Evolutionary conservation across 768 basidiomycete species (phyloP).

Genomic region (Leccinellum albellum): DNA sequence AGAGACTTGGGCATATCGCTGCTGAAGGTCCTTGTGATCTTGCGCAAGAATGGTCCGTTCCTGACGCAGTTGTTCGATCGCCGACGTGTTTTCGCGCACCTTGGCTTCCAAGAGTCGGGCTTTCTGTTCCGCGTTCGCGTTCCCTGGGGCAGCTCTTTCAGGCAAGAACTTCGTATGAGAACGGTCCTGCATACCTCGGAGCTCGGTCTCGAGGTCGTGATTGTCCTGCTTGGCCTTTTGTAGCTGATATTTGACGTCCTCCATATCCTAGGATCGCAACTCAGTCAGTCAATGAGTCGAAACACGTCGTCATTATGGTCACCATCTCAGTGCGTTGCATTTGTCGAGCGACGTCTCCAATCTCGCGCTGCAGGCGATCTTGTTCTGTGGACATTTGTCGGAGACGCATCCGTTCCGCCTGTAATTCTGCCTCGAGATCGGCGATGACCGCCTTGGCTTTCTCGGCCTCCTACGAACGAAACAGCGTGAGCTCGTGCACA

Average conservation of each 20-base stretch:
- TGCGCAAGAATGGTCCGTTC: slow-evolving; percentile 66
- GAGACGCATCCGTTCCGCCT: slow-evolving; percentile 63
- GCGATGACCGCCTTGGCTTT: slow-evolving; percentile 60
- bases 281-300: slow-evolving; percentile 3
- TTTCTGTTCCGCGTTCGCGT: slow-evolving; percentile 68
- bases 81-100: slow-evolving; percentile 63
- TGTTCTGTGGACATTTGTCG: slow-evolving; percentile 64
- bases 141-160: slow-evolving; percentile 38
- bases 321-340: slow-evolving; percentile 71
- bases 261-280: slow-evolving; percentile 62
- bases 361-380: slow-evolving; percentile 57
- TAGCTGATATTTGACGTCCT: slow-evolving; percentile 66
- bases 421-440: slow-evolving; percentile 70
- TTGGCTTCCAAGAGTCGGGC: slow-evolving; percentile 63
- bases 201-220: slow-evolving; percentile 65
- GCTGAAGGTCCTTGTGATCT: slow-evolving; percentile 50
- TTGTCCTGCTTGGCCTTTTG: slow-evolving; percentile 71
- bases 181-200: slow-evolving; percentile 51
- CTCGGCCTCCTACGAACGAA: slow-evolving; percentile 57
- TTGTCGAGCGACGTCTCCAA: slow-evolving; percentile 57
- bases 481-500: background rate
- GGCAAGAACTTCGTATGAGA: background rate
- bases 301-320: slow-evolving; percentile 4
- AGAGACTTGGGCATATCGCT: background rate
- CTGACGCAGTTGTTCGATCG: slow-evolving; percentile 71